Evolutionary conservation across 192 early-diverging fungal species (phyloP), one percentile per base, ranked within the genome.

Genomic region (Umbelopsis vinacea): DNA sequence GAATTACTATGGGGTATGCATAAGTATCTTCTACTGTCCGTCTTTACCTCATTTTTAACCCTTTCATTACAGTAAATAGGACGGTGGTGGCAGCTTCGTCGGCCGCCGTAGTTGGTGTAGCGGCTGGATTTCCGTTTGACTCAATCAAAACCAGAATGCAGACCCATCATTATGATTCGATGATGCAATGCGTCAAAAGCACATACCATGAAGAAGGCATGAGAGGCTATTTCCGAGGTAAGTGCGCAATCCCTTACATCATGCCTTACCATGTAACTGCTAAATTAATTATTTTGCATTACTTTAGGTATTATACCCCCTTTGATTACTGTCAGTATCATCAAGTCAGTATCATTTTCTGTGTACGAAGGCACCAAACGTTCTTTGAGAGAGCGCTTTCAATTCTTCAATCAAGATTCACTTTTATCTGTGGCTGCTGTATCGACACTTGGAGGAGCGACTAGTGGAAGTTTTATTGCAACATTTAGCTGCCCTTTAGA

Each of bases 101-200:
- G 24, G 92, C 92, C 11, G 89, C 92, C 6, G 85, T 92, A 5
- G 82, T 84, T 10, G 88, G 90, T 37, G 89, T 89, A 35, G 70
- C 91, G 45, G 88, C 87, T 35, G 92, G 92, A 21, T 93, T 88
- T 74, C 92, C 92, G 10, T 97, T 97, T 82, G 97, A 98, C 80
- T 93, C 94, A 23, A 83, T 98, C 47, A 98, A 98, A 83, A 98
- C 97, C 19, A 83, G 96, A 60, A 96, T 98, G 95, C 97, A 98
- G 80, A 96, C 95, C 7, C 90, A 93, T 74, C 85, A 90, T 23
- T 98, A 96, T 75, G 83, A 82, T 43, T 92, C 92, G 24, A 88
- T 92, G 22, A 78, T 89, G 72, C 88, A 79, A 12, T 98, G 97
- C 76, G 87, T 96, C 19, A 82, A 82, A 45, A 75, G 83, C 33